These are phyloP conservation scores for Neurospora sp. DNA, from an alignment of 495 filamentous ascomycete species.

Conservation along the genomic window DNA sequence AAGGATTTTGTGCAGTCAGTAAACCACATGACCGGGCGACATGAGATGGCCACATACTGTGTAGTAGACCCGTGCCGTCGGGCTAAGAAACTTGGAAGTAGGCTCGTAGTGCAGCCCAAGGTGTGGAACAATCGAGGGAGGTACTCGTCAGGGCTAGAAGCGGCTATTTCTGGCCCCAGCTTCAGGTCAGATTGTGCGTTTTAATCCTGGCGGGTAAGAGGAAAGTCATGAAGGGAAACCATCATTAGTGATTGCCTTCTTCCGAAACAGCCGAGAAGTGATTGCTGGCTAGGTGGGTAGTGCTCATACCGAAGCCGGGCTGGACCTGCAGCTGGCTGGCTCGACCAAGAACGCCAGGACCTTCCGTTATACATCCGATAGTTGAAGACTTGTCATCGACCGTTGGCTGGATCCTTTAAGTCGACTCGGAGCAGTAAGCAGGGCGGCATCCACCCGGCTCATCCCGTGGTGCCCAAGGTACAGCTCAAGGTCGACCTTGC, in stretches of 20 bases:
- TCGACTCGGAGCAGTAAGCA: not conserved
- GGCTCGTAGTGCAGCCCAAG: not conserved
- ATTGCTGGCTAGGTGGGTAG: not conserved
- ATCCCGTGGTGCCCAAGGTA: not conserved
- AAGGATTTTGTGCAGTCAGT: not conserved
- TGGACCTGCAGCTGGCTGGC: not conserved
- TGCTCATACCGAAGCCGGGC: not conserved
- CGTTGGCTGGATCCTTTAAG: not conserved
- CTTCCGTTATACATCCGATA: not conserved
- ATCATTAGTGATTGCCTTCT: not conserved
- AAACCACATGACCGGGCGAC: not conserved
- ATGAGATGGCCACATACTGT: not conserved
- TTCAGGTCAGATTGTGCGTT: not conserved
- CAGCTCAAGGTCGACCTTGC: not conserved
- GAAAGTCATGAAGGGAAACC: not conserved
- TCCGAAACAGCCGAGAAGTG: not conserved
- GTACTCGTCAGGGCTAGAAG: not conserved
- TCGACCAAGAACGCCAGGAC: not conserved
- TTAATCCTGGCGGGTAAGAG: not conserved
- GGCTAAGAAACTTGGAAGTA: not conserved
- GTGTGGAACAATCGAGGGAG: not conserved
- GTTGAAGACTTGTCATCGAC: not conserved
- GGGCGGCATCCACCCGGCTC: not conserved
- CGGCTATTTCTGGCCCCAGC: not conserved
- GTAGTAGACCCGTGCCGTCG: not conserved